phyloP scores from a whole-genome alignment of 257 asterid species.

The Solanum chiquidenum region DNA sequence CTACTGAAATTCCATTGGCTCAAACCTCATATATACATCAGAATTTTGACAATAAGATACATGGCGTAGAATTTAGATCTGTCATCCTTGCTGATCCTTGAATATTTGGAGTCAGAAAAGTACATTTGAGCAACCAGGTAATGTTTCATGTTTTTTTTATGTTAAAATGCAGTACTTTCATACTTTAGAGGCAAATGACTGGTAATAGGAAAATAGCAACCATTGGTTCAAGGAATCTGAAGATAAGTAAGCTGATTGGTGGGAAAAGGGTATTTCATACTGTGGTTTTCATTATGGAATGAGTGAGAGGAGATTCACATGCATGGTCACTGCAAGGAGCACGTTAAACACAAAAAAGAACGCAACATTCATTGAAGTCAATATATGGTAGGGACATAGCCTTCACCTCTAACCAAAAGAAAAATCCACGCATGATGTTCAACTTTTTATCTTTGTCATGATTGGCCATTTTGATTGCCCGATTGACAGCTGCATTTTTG shows the following conservation, averaged over 20 bases:
- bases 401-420: conserved; percentile 43
- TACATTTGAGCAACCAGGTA: not conserved
- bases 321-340: not conserved
- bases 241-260: not conserved
- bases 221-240: not conserved
- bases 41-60: not conserved
- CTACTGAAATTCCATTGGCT: not conserved
- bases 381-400: not conserved
- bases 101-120: not conserved
- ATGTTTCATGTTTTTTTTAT: not conserved
- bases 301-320: not conserved
- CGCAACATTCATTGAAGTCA: not conserved
- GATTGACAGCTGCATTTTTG: conserved; percentile 22
- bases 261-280: not conserved
- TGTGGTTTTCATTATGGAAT: not conserved
- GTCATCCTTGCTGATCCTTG: not conserved
- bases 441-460: conserved; percentile 5
- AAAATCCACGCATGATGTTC: conserved; percentile 40
- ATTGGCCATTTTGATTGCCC: not conserved
- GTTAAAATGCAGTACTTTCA: not conserved
- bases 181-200: not conserved
- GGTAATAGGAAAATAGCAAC: not conserved
- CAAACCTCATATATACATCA: not conserved
- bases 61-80: not conserved
- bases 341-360: not conserved